Evolutionary conservation across 164 flowering plant genomes (phyloP), one percentile per base, ranked within the genome.

Genomic region (Cinnamomum micranthum): DNA sequence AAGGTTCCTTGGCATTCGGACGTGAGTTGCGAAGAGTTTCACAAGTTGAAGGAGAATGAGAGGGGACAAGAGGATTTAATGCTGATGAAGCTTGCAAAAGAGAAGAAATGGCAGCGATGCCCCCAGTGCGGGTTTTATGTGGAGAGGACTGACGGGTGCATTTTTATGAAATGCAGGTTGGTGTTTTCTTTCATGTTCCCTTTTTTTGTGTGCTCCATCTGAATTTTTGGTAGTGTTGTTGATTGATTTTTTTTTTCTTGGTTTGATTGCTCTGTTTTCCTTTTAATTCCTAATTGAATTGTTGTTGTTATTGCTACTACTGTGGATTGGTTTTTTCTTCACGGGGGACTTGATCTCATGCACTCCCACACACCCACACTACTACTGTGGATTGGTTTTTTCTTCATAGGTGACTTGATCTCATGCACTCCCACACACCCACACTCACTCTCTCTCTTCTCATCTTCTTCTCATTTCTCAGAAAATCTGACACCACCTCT

Each of bases 131-230:
- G 74, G 22, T 75, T 76, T 50, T 80, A 71, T 71, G 91, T 89
- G 17, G 90, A 88, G 51, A 86, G 71, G 75, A 60, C 11, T 4
- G 71, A 59, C 0, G 89, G 89, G 0, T 87, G 89, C 65, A 12
- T 50, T 15, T 82, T 81, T 70, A 87, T 87, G 9, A 50, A 52
- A 3, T 89, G 90, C 89, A 84, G 89, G 90, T 86, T 23, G 35
- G 51, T 63, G 41, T 19, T 71, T 28, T 12, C 60, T 19, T 20
- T 14, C 60, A 15, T 63, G 41, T 19, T 71, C 20, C 13, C 60
- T 55, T 6, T 14, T 14, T 55, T 20, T 55, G 20, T 55, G 20
- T 55, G 47, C 60, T 55, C 60, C 15, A 14, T 55, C 7, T 19
- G 20, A 55, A 55, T 55, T 55, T 20, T 20, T 55, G n/a, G 4